Percentiles rank a stretch among this genome's conserved stretches.
phyloP scores from a whole-genome alignment of 2,329 filamentous ascomycete genomes.

The Huntiella savannae region DNA sequence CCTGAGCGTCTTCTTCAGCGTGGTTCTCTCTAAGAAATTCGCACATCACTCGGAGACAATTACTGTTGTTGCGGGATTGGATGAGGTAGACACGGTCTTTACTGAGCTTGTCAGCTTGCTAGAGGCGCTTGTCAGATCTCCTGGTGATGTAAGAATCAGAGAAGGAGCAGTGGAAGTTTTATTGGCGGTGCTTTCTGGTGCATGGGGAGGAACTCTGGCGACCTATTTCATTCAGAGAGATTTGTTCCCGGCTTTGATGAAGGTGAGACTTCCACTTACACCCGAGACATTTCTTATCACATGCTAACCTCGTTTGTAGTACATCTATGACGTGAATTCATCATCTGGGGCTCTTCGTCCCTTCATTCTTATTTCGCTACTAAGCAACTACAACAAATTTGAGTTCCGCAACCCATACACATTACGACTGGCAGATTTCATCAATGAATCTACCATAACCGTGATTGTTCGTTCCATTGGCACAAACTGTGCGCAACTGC shows the following conservation, averaged over 20 bases:
- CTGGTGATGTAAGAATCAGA: conserved; percentile 21
- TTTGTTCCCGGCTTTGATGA: conserved; percentile 85
- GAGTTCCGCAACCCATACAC: conserved; percentile 96
- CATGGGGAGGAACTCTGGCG: conserved; percentile 82
- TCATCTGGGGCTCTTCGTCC: conserved; percentile 47
- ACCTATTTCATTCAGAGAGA: conserved; percentile 93
- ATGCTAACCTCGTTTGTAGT: conserved; percentile 26
- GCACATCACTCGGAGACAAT: conserved; percentile 92
- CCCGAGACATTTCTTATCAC: background rate
- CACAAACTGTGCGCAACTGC: conserved; percentile 44
- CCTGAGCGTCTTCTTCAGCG: conserved; percentile 68
- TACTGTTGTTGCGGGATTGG: conserved; percentile 64
- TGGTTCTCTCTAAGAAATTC: conserved; percentile 72
- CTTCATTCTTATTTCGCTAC: conserved; percentile 64
- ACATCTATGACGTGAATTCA: conserved; percentile 60
- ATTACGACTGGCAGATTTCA: conserved; percentile 79
- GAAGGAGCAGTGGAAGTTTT: conserved; percentile 60
- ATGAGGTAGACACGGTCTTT: conserved; percentile 72
- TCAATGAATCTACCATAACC: conserved; percentile 73
- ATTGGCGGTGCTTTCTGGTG: conserved; percentile 73
- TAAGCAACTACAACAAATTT: conserved; percentile 98
- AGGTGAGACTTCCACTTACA: conserved; percentile 33
- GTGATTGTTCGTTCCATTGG: conserved; percentile 66
- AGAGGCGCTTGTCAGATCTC: conserved; percentile 66
- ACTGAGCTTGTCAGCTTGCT: conserved; percentile 71